Base-by-base conservation (phyloP, 169 alveolate species). In the Eimeria brunetti region DNA sequence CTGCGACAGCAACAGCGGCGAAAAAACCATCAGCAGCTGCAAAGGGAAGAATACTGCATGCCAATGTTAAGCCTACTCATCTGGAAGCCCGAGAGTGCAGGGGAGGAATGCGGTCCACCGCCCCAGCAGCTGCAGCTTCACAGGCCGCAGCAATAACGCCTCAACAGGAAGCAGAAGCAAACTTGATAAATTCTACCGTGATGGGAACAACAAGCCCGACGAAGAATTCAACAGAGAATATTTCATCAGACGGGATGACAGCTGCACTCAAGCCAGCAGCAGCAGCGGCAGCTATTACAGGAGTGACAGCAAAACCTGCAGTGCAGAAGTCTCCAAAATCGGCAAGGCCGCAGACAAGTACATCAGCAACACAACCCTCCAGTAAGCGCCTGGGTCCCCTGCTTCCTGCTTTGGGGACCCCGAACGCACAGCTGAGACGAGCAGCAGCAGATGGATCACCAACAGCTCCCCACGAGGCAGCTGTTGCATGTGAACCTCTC, bases 361-460 rank as follows among this genome's bases (percentile, higher is more conserved):
- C 24, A 36, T 49, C 81, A 86, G 49, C 83, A 38, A 11, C 64
- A 36, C 92, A 49, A 24, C 80, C 33, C 60, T 51, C 73, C 27
- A 53, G 41, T 41, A 86, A 86, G 92, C 36, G 51, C n/a, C 8
- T 62, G 56, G 92, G 83, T 33, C 81, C 91, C 76, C 83, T 86
- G 41, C 60, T 36, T 86, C 92, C 91, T 56, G 62, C 60, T 58
- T 60, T 56, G 67, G 91, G 91, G 44, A 36, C 83, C n/a, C 83
- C 92, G 27, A 30, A 24, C 14, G 44, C 81, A 62, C 83, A 49
- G 38, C 92, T 36, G 60, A 58, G 51, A n/a, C 30, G 83, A 38
- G 49, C 81, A 38, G 36, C 64, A 60, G 90, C 75, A 58, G 76
- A 83, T 18, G 67, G 51, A 38, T 53, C 90, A 16, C 90, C 90